A percentile compares a stretch with the other conserved stretches of the same genome.
These are phyloP conservation scores for Ceratocystis huliohia DNA, from an alignment of 2,329 filamentous ascomycete species.

Conservation along the genomic window DNA sequence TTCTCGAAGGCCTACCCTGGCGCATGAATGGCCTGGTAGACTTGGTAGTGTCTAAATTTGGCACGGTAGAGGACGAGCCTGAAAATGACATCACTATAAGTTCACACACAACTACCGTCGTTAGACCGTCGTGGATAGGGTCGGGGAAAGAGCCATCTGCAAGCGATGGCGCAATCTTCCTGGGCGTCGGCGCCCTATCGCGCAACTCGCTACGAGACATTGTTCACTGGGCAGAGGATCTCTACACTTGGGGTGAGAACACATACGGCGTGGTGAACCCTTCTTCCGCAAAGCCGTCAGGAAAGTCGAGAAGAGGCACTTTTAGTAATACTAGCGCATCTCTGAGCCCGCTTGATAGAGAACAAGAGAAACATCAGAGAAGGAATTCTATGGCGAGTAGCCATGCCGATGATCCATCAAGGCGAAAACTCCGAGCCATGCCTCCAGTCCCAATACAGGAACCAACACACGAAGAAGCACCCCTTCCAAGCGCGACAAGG, in stretches of 20 bases:
- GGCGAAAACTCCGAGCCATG: conserved; percentile 13
- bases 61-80: conserved; percentile 32
- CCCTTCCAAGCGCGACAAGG: not conserved
- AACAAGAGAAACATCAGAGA: conserved; percentile 4
- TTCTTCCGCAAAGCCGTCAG: conserved; percentile 11
- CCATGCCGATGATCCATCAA: conserved; percentile 6
- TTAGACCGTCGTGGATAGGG: conserved; percentile 53
- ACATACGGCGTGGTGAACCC: conserved; percentile 69
- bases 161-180: conserved; percentile 75
- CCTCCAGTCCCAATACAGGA: conserved; percentile 14
- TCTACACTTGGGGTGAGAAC: conserved; percentile 71
- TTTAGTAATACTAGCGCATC: conserved; percentile 9
- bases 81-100: conserved; percentile 22
- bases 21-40: conserved; percentile 77
- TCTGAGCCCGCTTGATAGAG: not conserved
- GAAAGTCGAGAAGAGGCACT: conserved; percentile 17
- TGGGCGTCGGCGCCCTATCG: conserved; percentile 63
- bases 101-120: conserved; percentile 17
- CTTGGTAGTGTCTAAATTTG: conserved; percentile 76
- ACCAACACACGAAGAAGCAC: conserved; percentile 19
- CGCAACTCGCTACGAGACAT: conserved; percentile 58
- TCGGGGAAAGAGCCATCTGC: conserved; percentile 52
- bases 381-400: not conserved
- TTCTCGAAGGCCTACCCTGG: conserved; percentile 74
- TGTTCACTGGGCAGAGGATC: conserved; percentile 75